Evolutionary conservation across 495 filamentous ascomycete genomes (phyloP), one percentile per base, ranked within the genome.

Genomic region (Talaromyces liani): DNA sequence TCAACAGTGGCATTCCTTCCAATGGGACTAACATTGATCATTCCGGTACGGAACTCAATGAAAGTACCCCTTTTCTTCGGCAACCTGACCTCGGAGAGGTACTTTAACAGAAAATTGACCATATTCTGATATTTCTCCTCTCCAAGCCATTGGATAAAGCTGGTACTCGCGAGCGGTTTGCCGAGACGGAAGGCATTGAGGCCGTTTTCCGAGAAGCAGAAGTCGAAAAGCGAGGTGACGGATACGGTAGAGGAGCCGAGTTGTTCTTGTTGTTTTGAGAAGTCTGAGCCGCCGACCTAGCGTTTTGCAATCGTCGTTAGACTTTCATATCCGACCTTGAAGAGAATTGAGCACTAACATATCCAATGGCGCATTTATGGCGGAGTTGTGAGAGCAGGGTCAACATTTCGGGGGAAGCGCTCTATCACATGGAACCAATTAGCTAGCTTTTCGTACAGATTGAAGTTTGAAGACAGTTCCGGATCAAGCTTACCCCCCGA

Each of bases 1-100:
- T 86, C 73, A n/a, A 78, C 71, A 65, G 81, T 89, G 20, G 94
- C 94, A 67, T 97, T 97, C 60, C 94, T 83, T n/a, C 94, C 94
- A 68, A 98, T 84, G 49, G 94, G 94, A 41, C 85, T 89, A 66
- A 98, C 80, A 67, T 98, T 98, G 75, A 98, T 85, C 94, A 98
- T 98, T 73, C 94, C 94, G 72, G 93, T 96, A 64, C 81, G 84
- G 81, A 96, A 98, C 81, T 98, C 94, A 64, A 98, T 77, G 72
- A 98, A 98, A 33, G 94, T 98, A 66, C 94, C 94, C 54, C 93
- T 83, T 86, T 95, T 98, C 75, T 91, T 76, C 45, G 93, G 94
- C 16, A 80, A 63, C 68, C 95, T 90, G 36, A 96, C 75, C 71
- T 96, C 91, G 65, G 92, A 90, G 65, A 98, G 85, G 73, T 96